These are phyloP conservation scores for Escallonia rubra DNA, from an alignment of 129 eudicot genomes.

Conservation along the genomic window DNA sequence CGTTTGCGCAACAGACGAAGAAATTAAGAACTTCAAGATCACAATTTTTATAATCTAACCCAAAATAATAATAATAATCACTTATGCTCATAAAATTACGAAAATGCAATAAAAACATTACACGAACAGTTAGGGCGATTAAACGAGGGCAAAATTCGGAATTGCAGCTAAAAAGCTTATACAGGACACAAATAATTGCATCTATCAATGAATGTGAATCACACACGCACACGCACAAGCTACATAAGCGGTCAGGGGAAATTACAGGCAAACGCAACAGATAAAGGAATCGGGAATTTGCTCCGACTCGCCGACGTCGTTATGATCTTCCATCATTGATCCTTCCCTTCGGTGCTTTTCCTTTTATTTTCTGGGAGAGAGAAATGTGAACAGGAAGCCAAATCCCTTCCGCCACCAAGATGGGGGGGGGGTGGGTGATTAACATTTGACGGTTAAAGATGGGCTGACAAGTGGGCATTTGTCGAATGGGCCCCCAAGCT, in stretches of 20 bases:
- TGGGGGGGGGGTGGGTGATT: too few relatives aligned
- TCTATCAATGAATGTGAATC: background rate
- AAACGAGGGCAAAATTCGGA: background rate
- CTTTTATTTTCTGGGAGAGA: background rate
- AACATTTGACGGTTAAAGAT: background rate
- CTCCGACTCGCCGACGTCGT: slow-evolving; percentile 29
- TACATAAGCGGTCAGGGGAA: background rate
- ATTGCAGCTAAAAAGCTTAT: background rate
- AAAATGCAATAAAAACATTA: background rate
- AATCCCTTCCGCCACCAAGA: too few relatives aligned
- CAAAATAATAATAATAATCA: too few relatives aligned
- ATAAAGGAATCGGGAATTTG: slow-evolving; percentile 47
- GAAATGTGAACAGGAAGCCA: too few relatives aligned
- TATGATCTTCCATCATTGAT: slow-evolving; percentile 23
- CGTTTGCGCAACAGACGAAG: too few relatives aligned
- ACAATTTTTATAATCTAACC: too few relatives aligned
- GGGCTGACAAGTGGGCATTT: background rate
- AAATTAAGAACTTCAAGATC: too few relatives aligned
- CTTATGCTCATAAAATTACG: background rate
- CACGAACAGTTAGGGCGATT: background rate
- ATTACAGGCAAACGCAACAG: slow-evolving; percentile 65
- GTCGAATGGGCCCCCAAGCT: too few relatives aligned
- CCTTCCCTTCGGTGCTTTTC: background rate
- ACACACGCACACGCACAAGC: too few relatives aligned
- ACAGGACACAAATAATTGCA: background rate